A percentile compares a stretch with the other conserved stretches of the same genome.
These are phyloP conservation scores for Aureobasidium sp. DNA, from an alignment of 2,329 filamentous ascomycete genomes.

Conservation along the genomic window DNA sequence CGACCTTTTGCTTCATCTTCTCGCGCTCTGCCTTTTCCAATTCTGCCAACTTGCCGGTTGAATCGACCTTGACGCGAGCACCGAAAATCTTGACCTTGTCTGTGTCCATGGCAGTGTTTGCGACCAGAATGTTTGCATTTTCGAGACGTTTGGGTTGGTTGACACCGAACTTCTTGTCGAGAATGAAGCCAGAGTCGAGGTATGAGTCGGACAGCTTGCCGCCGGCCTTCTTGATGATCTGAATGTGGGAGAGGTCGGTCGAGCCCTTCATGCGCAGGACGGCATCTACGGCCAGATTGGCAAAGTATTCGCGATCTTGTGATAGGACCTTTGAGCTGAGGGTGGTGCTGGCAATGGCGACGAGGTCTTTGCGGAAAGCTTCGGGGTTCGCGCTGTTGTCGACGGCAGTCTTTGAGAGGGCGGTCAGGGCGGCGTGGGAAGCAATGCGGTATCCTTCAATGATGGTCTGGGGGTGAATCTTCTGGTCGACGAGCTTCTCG, in stretches of 20 bases:
- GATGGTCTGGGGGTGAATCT: constrained; percentile 98
- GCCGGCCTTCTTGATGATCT: constrained; percentile 98
- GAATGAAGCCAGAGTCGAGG: constrained; percentile 93
- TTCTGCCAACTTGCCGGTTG: constrained; percentile 94
- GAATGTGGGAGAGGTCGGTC: constrained; percentile 92
- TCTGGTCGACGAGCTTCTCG: constrained; percentile 94
- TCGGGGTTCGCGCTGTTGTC: constrained; percentile 79
- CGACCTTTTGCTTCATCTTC: constrained; percentile 99
- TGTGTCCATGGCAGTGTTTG: constrained; percentile 98
- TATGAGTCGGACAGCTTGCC: constrained; percentile 98
- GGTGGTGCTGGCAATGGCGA: constrained; percentile 87
- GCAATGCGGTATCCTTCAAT: constrained; percentile 99
- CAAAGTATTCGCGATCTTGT: constrained; percentile 88
- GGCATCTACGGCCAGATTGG: constrained; percentile 81
- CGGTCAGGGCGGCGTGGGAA: constrained; percentile 75
- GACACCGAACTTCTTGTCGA: constrained; percentile 98
- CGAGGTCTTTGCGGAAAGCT: constrained; percentile 80
- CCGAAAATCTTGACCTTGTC: constrained; percentile 99
- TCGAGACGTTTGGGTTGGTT: constrained; percentile 97
- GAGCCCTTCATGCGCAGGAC: constrained; percentile 84
- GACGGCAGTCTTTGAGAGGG: constrained; percentile 74
- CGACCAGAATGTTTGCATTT: constrained; percentile 96
- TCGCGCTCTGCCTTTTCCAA: constrained; percentile 96
- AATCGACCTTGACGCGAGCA: constrained; percentile 90
- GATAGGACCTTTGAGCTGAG: constrained; percentile 94